Conservation (phyloP, 2,329 filamentous ascomycete genomes). For the Mycosphaerelloides madeirae region DNA sequence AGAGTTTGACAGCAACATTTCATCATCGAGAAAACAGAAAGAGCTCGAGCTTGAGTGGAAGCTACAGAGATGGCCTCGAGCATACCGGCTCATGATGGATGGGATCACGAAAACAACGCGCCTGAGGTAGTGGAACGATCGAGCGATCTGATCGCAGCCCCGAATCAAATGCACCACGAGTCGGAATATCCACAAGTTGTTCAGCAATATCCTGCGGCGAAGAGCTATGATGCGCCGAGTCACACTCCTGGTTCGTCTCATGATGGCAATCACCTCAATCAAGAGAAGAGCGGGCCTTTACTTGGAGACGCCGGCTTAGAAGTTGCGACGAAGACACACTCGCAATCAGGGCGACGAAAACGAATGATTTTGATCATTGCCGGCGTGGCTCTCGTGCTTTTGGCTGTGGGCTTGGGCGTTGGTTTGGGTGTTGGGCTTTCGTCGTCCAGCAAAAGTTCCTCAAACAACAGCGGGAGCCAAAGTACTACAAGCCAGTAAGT, state of each 20-base stretch:
- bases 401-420: slow-evolving; percentile 11
- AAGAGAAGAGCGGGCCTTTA: background rate
- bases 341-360: background rate
- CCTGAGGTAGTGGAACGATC: slow-evolving; percentile 1
- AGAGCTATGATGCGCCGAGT: too few relatives aligned
- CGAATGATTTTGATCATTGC: slow-evolving; percentile 8
- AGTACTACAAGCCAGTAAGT: background rate
- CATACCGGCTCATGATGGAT: too few relatives aligned
- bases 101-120: background rate
- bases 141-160: slow-evolving; percentile 2
- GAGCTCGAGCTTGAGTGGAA: too few relatives aligned
- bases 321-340: background rate
- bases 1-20: too few relatives aligned
- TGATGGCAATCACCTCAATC: background rate
- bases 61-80: too few relatives aligned
- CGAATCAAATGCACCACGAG: background rate
- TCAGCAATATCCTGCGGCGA: background rate
- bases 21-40: too few relatives aligned
- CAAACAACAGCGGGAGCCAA: background rate
- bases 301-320: background rate
- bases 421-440: slow-evolving; percentile 8
- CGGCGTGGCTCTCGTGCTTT: slow-evolving; percentile 2
- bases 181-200: slow-evolving; percentile 1
- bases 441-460: slow-evolving; percentile 4
- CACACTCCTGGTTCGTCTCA: too few relatives aligned